Conservation (phyloP, 306 rosid species). For the Leucaena leucocephala region DNA sequence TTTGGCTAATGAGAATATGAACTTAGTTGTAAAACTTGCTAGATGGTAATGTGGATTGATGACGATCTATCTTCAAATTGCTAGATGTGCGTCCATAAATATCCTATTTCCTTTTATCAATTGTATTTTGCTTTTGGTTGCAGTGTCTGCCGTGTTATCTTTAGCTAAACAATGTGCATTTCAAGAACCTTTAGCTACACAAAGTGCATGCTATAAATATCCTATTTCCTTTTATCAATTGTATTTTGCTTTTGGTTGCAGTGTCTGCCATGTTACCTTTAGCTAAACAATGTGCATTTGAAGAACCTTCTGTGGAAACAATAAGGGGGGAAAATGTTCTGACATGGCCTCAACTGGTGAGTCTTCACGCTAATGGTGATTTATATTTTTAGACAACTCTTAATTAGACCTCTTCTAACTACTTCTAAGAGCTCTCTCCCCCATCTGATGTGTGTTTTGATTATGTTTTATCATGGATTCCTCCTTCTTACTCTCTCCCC, state of each 20-base stretch:
- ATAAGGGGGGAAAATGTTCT: slow-evolving; percentile 90
- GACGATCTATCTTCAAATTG: background rate
- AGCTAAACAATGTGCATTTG: slow-evolving; percentile 98
- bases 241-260: slow-evolving; percentile 44
- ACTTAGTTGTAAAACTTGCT: slow-evolving; percentile 1
- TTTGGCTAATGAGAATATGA: background rate
- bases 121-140: slow-evolving; percentile 35
- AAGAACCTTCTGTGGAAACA: slow-evolving; percentile 96
- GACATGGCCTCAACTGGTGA: slow-evolving; percentile 98
- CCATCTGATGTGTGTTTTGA: slow-evolving; percentile 3
- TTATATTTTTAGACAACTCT: background rate
- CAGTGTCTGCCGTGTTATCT: slow-evolving; percentile 98
- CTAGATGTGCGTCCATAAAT: background rate
- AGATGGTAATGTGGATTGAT: background rate
- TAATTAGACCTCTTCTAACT: background rate
- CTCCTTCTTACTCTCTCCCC: background rate
- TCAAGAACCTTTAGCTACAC: slow-evolving; percentile 51
- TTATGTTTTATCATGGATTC: background rate
- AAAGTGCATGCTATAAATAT: background rate
- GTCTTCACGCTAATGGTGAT: slow-evolving; percentile 29
- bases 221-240: slow-evolving; percentile 14
- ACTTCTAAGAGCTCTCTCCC: slow-evolving; percentile 1
- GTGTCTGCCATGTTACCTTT: slow-evolving; percentile 97
- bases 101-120: slow-evolving; percentile 9
- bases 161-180: slow-evolving; percentile 97